phyloP scores from a whole-genome alignment of 805 yeast species.

The Dipodascus geniculatus region DNA sequence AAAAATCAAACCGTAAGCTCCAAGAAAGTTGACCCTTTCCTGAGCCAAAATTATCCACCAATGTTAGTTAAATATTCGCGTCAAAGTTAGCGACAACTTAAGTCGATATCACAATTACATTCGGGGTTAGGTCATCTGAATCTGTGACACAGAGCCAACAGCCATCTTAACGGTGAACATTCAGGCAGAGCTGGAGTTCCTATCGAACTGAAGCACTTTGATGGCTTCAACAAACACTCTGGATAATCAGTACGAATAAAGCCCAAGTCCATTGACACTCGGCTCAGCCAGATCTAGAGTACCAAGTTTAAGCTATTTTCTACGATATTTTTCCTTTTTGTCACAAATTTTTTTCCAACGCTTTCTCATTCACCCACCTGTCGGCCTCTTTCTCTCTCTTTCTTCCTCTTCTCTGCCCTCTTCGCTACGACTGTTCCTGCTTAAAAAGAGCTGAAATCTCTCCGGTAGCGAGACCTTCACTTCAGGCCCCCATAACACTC shows the following conservation, averaged over 20 bases:
- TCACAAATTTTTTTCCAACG: neutral
- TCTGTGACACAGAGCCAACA: neutral
- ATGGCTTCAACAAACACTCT: no score
- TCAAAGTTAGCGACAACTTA: neutral
- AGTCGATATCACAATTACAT: neutral
- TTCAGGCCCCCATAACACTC: neutral
- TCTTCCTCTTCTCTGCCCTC: neutral
- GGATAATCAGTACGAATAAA: no score
- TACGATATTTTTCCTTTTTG: neutral
- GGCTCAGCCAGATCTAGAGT: no score
- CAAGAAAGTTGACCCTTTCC: neutral
- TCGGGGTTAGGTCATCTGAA: neutral
- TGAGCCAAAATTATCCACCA: neutral
- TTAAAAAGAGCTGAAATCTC: neutral
- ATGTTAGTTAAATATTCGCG: neutral
- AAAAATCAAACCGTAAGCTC: no score
- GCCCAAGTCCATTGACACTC: no score
- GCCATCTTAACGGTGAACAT: neutral
- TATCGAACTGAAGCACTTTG: no score
- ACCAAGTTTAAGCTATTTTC: no score
- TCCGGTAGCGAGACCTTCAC: neutral
- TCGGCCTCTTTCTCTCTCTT: neutral
- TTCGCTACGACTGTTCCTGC: neutral
- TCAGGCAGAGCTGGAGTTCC: neutral
- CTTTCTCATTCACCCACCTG: neutral